phyloP scores from a whole-genome alignment of 306 rosid genomes.

The Ormosia emarginata region DNA sequence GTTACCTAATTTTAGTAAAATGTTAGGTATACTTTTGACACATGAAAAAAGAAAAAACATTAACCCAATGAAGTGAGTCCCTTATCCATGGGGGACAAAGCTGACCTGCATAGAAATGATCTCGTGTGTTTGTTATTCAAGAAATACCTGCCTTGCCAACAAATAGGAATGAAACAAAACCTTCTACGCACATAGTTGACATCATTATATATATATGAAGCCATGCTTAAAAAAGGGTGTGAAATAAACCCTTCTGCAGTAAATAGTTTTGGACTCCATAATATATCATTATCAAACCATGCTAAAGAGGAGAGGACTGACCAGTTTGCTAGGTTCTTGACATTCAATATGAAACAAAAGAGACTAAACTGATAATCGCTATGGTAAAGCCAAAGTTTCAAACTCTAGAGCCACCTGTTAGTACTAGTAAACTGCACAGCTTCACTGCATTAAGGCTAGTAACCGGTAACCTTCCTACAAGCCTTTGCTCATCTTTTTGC shows the following conservation, averaged over 20 bases:
- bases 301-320: background rate
- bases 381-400: conserved; percentile 22
- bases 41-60: too few relatives aligned
- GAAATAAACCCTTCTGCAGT: background rate
- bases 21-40: too few relatives aligned
- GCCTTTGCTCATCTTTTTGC: background rate
- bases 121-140: background rate
- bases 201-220: background rate
- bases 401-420: conserved; percentile 11
- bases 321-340: background rate
- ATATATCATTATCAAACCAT: conserved; percentile 7
- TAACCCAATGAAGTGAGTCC: background rate
- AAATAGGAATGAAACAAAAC: background rate
- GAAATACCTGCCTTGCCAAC: background rate
- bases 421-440: conserved; percentile 18
- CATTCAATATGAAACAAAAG: conserved; percentile 3
- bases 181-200: background rate
- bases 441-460: conserved; percentile 16
- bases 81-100: background rate
- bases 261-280: background rate
- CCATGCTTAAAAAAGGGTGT: background rate
- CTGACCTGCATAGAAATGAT: background rate
- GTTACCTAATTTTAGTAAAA: too few relatives aligned
- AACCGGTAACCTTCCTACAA: background rate
- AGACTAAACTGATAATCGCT: conserved; percentile 12